These are phyloP conservation scores for Glutinoglossum americanum DNA, from an alignment of 495 filamentous ascomycete genomes.

Conservation along the genomic window DNA sequence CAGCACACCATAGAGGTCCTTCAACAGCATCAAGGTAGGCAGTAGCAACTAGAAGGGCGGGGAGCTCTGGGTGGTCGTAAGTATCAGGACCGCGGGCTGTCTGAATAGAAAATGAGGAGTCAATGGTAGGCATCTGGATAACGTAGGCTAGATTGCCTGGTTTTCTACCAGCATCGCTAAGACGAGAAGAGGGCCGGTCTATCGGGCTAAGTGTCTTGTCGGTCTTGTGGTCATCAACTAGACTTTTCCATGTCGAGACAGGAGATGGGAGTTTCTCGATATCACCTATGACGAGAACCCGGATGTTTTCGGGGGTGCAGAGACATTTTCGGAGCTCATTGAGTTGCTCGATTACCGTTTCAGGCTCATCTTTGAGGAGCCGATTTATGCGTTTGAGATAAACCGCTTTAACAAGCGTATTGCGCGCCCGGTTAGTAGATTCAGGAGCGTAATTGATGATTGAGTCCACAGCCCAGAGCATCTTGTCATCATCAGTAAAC, in stretches of 20 bases:
- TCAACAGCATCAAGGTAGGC: conserved; percentile 85
- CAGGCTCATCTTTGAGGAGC: conserved; percentile 48
- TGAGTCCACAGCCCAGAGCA: conserved; percentile 52
- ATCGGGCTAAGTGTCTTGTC: conserved; percentile 32
- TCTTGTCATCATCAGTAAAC: conserved; percentile 14
- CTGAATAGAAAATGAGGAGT: conserved; percentile 72
- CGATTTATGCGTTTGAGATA: conserved; percentile 70
- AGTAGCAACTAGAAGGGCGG: conserved; percentile 65
- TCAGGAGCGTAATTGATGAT: conserved; percentile 57
- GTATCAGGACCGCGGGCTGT: conserved; percentile 51
- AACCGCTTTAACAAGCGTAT: conserved; percentile 67
- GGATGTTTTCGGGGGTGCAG: conserved; percentile 61
- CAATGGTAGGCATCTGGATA: conserved; percentile 77
- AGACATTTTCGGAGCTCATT: conserved; percentile 52
- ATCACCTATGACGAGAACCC: conserved; percentile 65
- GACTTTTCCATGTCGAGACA: conserved; percentile 58
- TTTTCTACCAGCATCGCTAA: conserved; percentile 47
- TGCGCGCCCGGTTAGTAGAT: conserved; percentile 54
- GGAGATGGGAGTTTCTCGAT: conserved; percentile 54
- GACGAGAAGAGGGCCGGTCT: conserved; percentile 33
- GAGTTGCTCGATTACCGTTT: conserved; percentile 49
- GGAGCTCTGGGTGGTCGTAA: conserved; percentile 54
- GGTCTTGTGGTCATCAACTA: conserved; percentile 20
- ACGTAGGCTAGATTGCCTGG: conserved; percentile 57
- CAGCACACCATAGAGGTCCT: conserved; percentile 79